phyloP scores from a whole-genome alignment of 2,329 filamentous ascomycete genomes.

The Calonectria henricotiae region DNA sequence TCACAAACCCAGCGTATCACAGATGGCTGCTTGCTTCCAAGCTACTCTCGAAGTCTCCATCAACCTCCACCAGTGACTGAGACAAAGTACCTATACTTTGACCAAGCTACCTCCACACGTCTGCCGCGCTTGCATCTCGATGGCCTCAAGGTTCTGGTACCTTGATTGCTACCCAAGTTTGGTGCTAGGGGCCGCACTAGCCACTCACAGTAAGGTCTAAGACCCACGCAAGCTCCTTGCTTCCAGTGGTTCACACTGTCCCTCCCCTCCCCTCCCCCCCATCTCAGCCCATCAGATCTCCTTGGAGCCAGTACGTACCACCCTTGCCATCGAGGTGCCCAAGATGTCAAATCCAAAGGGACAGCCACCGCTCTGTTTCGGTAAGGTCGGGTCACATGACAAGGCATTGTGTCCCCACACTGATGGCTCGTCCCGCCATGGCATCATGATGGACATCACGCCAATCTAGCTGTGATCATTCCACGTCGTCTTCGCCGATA shows the following conservation, averaged over 20 bases:
- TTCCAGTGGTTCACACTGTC: conserved; percentile 37
- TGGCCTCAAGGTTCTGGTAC: conserved; percentile 45
- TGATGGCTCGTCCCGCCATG: conserved; percentile 50
- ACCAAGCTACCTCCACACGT: background rate
- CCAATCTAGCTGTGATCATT: conserved; percentile 24
- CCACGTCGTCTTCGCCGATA: conserved; percentile 25
- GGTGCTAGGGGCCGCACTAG: conserved; percentile 42
- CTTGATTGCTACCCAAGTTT: conserved; percentile 42
- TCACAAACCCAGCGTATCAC: conserved; percentile 31
- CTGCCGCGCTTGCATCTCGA: conserved; percentile 36
- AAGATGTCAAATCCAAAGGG: conserved; percentile 9
- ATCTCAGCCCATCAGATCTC: conserved; percentile 30
- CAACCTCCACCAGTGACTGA: conserved; percentile 5
- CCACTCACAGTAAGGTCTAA: conserved; percentile 38
- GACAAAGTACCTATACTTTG: conserved; percentile 47
- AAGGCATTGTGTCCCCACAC: conserved; percentile 37
- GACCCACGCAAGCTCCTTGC: conserved; percentile 53
- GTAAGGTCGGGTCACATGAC: conserved; percentile 49
- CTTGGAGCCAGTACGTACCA: conserved; percentile 29
- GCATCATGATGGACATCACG: conserved; percentile 47
- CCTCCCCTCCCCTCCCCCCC: too few species aligned
- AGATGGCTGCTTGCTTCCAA: conserved; percentile 37
- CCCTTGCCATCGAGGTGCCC: conserved; percentile 33
- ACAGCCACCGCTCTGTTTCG: conserved; percentile 20
- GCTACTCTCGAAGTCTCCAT: conserved; percentile 34